Conservation (phyloP, 495 filamentous ascomycete species). For the Aspergillus conjunctus region DNA sequence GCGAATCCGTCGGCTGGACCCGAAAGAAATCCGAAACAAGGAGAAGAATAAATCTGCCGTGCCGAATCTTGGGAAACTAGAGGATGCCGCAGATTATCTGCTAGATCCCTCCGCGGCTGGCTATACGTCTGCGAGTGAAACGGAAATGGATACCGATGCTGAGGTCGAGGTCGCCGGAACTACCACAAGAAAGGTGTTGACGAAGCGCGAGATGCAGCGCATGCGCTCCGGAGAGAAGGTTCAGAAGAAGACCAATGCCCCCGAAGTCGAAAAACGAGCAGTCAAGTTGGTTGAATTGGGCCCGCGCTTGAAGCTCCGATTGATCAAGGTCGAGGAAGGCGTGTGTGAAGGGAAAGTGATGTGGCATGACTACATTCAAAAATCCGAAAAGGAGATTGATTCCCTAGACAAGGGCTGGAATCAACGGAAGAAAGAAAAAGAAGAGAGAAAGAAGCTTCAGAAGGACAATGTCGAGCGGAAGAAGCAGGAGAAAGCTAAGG, state of each 20-base stretch:
- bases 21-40: slow-evolving; percentile 72
- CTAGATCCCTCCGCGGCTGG: slow-evolving; percentile 82
- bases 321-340: slow-evolving; percentile 97
- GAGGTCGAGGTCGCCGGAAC: slow-evolving; percentile 89
- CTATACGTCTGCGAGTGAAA: slow-evolving; percentile 90
- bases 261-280: slow-evolving; percentile 73
- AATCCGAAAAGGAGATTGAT: slow-evolving; percentile 74
- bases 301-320: slow-evolving; percentile 81
- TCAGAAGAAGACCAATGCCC: slow-evolving; percentile 35
- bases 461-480: slow-evolving; percentile 88
- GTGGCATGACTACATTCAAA: slow-evolving; percentile 95
- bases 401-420: slow-evolving; percentile 82
- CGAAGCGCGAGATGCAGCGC: slow-evolving; percentile 60
- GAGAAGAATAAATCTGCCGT: slow-evolving; percentile 67
- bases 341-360: slow-evolving; percentile 88
- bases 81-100: slow-evolving; percentile 95
- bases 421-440: slow-evolving; percentile 74
- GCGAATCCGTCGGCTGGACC: slow-evolving; percentile 78
- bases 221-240: slow-evolving; percentile 48
- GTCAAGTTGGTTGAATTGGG: slow-evolving; percentile 92
- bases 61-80: slow-evolving; percentile 85
- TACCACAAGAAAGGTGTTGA: slow-evolving; percentile 68
- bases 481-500: slow-evolving; percentile 60
- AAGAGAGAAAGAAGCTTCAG: slow-evolving; percentile 75
- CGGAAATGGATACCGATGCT: slow-evolving; percentile 89